These are phyloP conservation scores for Gossypium schwendimanii DNA, from an alignment of 441 rosid species.

Conservation along the genomic window DNA sequence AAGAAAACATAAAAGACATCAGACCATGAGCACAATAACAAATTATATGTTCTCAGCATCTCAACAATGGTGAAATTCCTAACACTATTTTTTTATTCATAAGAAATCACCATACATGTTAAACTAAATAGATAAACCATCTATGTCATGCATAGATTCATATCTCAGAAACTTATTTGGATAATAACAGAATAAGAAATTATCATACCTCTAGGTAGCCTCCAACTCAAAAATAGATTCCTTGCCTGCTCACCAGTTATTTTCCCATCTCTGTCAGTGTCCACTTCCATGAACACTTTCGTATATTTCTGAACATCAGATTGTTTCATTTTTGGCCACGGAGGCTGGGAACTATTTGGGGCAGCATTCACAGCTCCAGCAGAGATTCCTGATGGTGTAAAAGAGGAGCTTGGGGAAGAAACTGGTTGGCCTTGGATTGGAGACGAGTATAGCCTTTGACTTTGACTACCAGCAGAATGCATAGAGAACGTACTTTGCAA, in stretches of 20 bases:
- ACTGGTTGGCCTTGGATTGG: slow-evolving; percentile 40
- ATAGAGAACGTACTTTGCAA: slow-evolving; percentile 54
- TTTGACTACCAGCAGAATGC: slow-evolving; percentile 57
- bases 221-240: slow-evolving; percentile 89
- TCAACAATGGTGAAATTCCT: background rate
- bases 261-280: slow-evolving; percentile 87
- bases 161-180: background rate
- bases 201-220: slow-evolving; percentile 79
- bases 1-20: background rate
- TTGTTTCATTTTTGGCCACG: slow-evolving; percentile 87
- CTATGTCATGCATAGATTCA: background rate
- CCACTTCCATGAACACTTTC: slow-evolving; percentile 87
- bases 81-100: background rate
- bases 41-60: background rate
- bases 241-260: slow-evolving; percentile 90
- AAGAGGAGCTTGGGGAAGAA: slow-evolving; percentile 43
- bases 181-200: slow-evolving; percentile 6
- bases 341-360: slow-evolving; percentile 45
- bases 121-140: background rate
- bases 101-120: background rate
- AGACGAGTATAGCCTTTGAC: slow-evolving; percentile 41
- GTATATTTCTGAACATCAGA: slow-evolving; percentile 80
- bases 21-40: background rate
- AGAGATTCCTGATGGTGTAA: slow-evolving; percentile 41
- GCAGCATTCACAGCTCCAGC: slow-evolving; percentile 47